Base-by-base conservation (phyloP, 331 rosid genomes). In the Acacia pycnantha region DNA sequence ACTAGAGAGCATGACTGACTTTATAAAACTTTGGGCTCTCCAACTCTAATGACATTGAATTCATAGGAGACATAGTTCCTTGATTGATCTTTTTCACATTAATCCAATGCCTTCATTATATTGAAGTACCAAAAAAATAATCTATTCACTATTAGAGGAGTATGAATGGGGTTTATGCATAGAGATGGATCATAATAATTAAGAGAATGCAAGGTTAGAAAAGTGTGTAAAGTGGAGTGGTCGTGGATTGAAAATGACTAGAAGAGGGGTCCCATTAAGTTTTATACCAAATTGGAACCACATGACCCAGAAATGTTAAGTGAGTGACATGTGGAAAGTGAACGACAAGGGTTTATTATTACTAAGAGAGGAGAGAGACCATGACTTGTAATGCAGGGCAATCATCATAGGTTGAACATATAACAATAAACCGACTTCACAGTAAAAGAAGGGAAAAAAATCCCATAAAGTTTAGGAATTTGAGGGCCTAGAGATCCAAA, bases 191-290 rank as follows among this genome's bases (percentile, higher is more conserved):
- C 37, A 64, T 64, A 29, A 31, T 64, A 24, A 59, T 59, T 31
- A 15, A 65, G 44, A 31, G 22, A 16, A 65, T 6, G 11, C 41
- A 64, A 65, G 18, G 22, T 65, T 27, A 62, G 69, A 27, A 62
- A 14, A 13, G 66, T 0, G 35, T 4, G 35, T 59, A 14, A 64
- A 64, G 70, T 29, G 5, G 11, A 1, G 11, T 8, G 6, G 27
- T 67, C 47, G 37, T 76, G 76, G 77, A 69, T 61, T 76, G 22
- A 81, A 67, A 78, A 68, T 68, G 74, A 77, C 35, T 79, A 65
- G 53, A 81, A 83, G 18, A 73, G 69, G 84, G 84, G 76, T 26
- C 82, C 87, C 85, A 70, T 65, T 3, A 41, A 79, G 19, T 71
- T 84, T 61, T 78, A 84, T 81, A 74, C 82, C 72, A 78, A 65